A percentile compares a stretch with the other conserved stretches of the same genome.
Conservation (phyloP, 2,329 filamentous ascomycete species). For the Clarireedia paspali region DNA sequence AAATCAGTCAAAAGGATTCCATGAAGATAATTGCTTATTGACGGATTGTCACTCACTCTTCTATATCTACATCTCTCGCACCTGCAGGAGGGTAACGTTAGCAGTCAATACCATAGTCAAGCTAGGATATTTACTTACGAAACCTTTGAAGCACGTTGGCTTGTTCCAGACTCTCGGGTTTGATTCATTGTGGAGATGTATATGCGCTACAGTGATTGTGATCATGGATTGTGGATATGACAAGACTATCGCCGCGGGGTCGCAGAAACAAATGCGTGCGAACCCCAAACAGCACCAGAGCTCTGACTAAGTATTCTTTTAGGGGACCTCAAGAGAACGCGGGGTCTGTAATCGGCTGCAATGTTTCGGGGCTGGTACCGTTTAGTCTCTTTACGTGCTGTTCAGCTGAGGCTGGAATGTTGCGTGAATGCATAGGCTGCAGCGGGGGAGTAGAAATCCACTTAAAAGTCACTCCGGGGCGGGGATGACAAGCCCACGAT, state of each 20-base stretch:
- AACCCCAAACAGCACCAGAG: too few relatives aligned
- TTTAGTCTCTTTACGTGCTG: neutral
- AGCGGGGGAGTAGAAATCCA: too few relatives aligned
- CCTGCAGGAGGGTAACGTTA: slow-evolving; percentile 19
- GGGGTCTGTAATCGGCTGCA: too few relatives aligned
- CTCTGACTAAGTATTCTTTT: neutral
- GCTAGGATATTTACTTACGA: neutral
- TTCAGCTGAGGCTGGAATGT: neutral
- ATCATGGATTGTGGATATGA: neutral
- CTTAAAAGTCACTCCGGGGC: too few relatives aligned
- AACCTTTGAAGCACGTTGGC: slow-evolving; percentile 3
- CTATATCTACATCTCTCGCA: slow-evolving; percentile 38
- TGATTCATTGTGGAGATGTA: neutral
- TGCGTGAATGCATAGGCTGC: too few relatives aligned
- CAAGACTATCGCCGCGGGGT: neutral
- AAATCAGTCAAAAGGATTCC: neutral
- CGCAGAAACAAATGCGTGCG: neutral
- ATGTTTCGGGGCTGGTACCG: too few relatives aligned
- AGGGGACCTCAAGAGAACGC: neutral
- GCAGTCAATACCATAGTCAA: neutral
- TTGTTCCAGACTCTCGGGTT: neutral
- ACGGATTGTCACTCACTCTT: slow-evolving; percentile 29
- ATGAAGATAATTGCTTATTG: neutral
- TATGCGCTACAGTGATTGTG: neutral
- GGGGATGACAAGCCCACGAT: too few relatives aligned